Evolutionary conservation across 306 rosid species (phyloP), one percentile per base, ranked within the genome.

Genomic region (Calophaca sinica): DNA sequence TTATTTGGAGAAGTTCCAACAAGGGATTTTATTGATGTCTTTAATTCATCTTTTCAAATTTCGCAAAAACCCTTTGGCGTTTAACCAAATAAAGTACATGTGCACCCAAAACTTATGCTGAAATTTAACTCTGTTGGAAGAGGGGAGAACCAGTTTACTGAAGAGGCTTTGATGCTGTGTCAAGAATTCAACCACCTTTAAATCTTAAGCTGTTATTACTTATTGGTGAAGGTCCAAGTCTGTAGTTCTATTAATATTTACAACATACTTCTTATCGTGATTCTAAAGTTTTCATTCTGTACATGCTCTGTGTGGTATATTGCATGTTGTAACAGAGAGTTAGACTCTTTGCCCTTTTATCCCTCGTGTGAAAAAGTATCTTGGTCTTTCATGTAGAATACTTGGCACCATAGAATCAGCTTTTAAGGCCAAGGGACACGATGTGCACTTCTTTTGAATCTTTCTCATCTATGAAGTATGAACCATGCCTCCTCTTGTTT

Each of bases 331-430:
- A 50, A 50, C 39, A 29, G 36, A 13, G 45, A 5, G 5, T 39
- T 77, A 45, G 53, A 20, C 14, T 58, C 58, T 53, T 81, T 29
- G 12, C 20, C 35, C 10, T 42, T 13, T 63, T 74, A 33, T 57
- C 13, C 58, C 49, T 55, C 46, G 2, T 60, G 36, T 42, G 31
- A 29, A 55, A 58, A 45, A 33, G 66, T 61, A 61, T 66, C 55
- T 54, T 49, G 51, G 69, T 52, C 64, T 36, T 14, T 58, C 15
- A 67, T 59, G 46, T 73, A 6, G 59, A 73, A 66, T 64, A 12
- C 73, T 50, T 42, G 70, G 38, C 74, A 31, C 77, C 81, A 63
- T 48, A 9, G 58, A 38, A 73, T 48, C 62, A 13, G 64, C 49
- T 60, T 55, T 80, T 33, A 38, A 53, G 75, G 68, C 39, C 45